Evolutionary conservation across 805 yeast genomes (phyloP), one percentile per base, ranked within the genome.

Genomic region (Blastobotrys terrestris): DNA sequence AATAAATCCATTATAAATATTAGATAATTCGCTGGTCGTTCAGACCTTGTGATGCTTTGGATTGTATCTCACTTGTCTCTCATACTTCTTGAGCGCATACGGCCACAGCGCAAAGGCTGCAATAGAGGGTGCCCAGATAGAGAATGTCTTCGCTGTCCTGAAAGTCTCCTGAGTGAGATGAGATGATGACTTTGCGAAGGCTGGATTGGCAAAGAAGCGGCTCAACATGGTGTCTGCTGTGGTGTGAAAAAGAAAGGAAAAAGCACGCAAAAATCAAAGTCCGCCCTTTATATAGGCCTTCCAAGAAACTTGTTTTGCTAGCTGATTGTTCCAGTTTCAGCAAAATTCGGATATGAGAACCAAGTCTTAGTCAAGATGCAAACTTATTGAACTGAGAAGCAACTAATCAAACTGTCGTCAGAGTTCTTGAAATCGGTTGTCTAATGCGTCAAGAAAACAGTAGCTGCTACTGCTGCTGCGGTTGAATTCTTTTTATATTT

Each of bases 21-120:
- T n/a, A n/a, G n/a, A n/a, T n/a, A n/a, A n/a, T n/a, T n/a, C n/a
- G n/a, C n/a, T n/a, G n/a, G n/a, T 26, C 35, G 35, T 45, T 45
- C n/a, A 45, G 19, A 45, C 48, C 19, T 26, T 45, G 48, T 45
- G 48, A 35, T 45, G 26, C 48, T 45, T 45, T 45, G 39, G 48
- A 45, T 21, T 22, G 48, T 45, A 45, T 16, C 14, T 14, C 13
- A 45, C 15, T n/a, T 45, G 16, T 18, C 31, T 14, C 14, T 45
- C 16, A 20, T 45, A 45, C 14, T 2, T 18, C 13, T 45, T 18
- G 39, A 22, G 14, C 21, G 40, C 39, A 14, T 26, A 8, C 14
- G 48, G 48, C 48, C 48, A 45, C 16, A 45, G 35, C 39, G 31
- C n/a, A 15, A 45, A 22, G 20, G 15, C 48, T 11, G 39, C 18